Evolutionary conservation across 2,329 filamentous ascomycete species (phyloP).

Genomic region (Xylaria sp.): DNA sequence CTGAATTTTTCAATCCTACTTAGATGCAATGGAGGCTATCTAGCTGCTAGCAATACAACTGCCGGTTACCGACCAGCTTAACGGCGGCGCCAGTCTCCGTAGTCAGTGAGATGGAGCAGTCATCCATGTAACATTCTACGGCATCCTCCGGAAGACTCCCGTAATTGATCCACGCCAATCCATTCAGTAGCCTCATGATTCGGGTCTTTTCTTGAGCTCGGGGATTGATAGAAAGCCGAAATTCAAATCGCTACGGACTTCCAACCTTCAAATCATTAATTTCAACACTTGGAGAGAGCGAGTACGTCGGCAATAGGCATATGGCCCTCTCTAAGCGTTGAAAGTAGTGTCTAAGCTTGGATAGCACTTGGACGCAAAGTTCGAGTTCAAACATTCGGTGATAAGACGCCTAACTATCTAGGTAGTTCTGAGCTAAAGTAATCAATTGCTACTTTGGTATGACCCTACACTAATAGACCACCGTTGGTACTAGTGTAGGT

Average conservation of each 20-base stretch:
- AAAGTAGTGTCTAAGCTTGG: background rate
- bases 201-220: slow-evolving; percentile 1
- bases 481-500: background rate
- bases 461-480: background rate
- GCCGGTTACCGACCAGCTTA: slow-evolving; percentile 29
- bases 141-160: slow-evolving; percentile 9
- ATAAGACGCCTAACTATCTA: background rate
- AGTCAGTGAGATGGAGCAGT: slow-evolving; percentile 17
- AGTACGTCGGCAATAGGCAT: background rate
- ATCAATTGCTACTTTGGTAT: background rate
- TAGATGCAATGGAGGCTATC: slow-evolving; percentile 9
- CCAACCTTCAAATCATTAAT: slow-evolving; percentile 1
- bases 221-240: slow-evolving; percentile 17
- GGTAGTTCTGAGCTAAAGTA: background rate
- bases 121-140: slow-evolving; percentile 8
- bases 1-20: slow-evolving; percentile 5
- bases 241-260: slow-evolving; percentile 12
- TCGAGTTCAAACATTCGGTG: background rate
- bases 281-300: background rate
- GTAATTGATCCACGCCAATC: slow-evolving; percentile 20
- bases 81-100: slow-evolving; percentile 29
- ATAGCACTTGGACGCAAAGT: background rate
- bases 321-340: background rate
- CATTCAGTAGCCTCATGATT: slow-evolving; percentile 12
- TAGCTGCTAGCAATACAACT: slow-evolving; percentile 25